Evolutionary conservation across 2,329 filamentous ascomycete genomes (phyloP).

Genomic region (Diaporthe sp.): DNA sequence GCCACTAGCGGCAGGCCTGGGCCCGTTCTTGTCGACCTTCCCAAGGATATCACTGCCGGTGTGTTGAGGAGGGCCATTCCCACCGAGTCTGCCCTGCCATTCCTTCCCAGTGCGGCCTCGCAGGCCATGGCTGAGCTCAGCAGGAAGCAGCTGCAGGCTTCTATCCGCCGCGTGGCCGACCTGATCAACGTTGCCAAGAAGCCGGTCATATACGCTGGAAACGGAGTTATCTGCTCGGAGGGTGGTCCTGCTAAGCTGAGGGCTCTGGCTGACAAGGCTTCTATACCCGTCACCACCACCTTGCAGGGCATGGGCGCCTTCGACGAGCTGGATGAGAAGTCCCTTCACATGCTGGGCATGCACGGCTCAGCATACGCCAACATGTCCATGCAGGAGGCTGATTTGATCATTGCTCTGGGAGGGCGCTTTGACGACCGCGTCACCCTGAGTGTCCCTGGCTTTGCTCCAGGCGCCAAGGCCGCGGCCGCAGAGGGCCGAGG

Average conservation of each 20-base stretch:
- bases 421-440: constrained; percentile 97
- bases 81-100: constrained; percentile 78
- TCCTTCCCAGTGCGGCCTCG: constrained; percentile 88
- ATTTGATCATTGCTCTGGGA: constrained; percentile 94
- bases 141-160: constrained; percentile 78
- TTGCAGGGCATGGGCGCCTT: constrained; percentile 93
- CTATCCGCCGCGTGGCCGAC: constrained; percentile 82
- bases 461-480: constrained; percentile 88
- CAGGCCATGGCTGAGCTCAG: constrained; percentile 82
- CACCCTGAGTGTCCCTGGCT: constrained; percentile 84
- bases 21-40: constrained; percentile 94
- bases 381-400: constrained; percentile 97
- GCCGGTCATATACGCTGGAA: constrained; percentile 94
- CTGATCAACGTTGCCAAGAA: constrained; percentile 93
- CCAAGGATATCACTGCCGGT: constrained; percentile 94
- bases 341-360: constrained; percentile 98
- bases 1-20: constrained; percentile 94
- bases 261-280: constrained; percentile 89
- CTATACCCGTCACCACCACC: constrained; percentile 95
- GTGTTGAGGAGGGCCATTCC: constrained; percentile 89
- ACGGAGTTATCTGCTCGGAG: constrained; percentile 85
- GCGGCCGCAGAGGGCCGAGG: constrained; percentile 89
- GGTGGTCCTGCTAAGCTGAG: constrained; percentile 85
- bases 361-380: constrained; percentile 98
- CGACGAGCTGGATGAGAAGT: constrained; percentile 94